Percentiles rank a stretch among this genome's conserved stretches.
Evolutionary conservation across 495 filamentous ascomycete species (phyloP).

Genomic region (Tuber magnatum): DNA sequence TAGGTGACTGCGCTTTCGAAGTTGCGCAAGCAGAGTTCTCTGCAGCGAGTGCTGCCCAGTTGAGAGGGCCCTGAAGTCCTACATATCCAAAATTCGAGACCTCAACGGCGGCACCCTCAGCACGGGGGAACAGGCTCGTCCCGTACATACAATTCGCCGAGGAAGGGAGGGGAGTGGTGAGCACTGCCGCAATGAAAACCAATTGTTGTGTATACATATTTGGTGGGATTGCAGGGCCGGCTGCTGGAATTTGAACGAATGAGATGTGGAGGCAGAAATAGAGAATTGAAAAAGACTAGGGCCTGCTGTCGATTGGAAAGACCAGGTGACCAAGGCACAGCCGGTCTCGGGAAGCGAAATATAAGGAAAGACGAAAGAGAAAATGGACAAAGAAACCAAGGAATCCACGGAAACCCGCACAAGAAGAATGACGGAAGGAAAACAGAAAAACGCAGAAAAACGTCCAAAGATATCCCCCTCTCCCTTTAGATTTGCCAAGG

Average conservation of each 20-base stretch:
- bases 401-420: not conserved
- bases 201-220: constrained; percentile 31
- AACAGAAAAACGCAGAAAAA: constrained; percentile 4
- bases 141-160: constrained; percentile 36
- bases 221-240: constrained; percentile 20
- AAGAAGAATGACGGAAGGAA: not conserved
- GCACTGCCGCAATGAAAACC: constrained; percentile 22
- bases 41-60: constrained; percentile 37
- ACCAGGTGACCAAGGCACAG: constrained; percentile 18
- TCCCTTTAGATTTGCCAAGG: not conserved
- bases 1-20: constrained; percentile 37
- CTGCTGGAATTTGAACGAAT: constrained; percentile 16
- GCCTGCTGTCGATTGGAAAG: constrained; percentile 3
- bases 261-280: not conserved
- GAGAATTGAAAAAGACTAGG: constrained; percentile 1
- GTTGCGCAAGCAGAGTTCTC: constrained; percentile 38
- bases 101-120: constrained; percentile 28
- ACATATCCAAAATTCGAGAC: constrained; percentile 41
- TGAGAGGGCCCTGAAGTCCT: constrained; percentile 36
- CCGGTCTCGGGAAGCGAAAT: constrained; percentile 21
- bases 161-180: constrained; percentile 15
- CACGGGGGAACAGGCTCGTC: constrained; percentile 31
- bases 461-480: not conserved
- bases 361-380: constrained; percentile 5
- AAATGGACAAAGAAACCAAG: constrained; percentile 3